Conservation (phyloP, 768 basidiomycete genomes). For the Cystofilobasidium ferigula region DNA sequence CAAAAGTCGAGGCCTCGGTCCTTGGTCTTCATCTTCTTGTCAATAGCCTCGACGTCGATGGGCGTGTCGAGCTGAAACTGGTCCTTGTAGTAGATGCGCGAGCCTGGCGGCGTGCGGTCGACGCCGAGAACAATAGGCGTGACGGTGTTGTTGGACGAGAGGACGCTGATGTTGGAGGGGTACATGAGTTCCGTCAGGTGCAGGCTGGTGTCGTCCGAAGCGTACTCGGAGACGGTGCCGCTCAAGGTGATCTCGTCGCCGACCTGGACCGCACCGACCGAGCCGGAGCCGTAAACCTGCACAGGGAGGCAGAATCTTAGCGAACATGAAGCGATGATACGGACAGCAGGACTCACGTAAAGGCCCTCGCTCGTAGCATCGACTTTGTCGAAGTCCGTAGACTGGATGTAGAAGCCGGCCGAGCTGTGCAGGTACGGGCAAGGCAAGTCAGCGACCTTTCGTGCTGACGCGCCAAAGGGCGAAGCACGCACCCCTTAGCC, state of each 20-base stretch:
- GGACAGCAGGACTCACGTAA: background rate
- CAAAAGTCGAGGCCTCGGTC: slow-evolving; percentile 54
- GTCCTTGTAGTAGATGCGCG: slow-evolving; percentile 9
- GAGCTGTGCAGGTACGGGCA: background rate
- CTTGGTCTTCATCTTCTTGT: slow-evolving; percentile 38
- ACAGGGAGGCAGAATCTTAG: background rate
- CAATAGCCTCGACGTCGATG: slow-evolving; percentile 6
- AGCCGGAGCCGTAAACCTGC: background rate
- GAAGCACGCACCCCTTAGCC: slow-evolving; percentile 8
- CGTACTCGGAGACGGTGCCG: slow-evolving; percentile 1
- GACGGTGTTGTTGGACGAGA: background rate
- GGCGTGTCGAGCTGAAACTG: slow-evolving; percentile 4
- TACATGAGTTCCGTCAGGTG: slow-evolving; percentile 10
- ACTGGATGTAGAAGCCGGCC: slow-evolving; percentile 13
- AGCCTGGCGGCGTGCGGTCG: slow-evolving; percentile 3
- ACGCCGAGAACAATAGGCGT: slow-evolving; percentile 5
- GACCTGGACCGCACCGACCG: background rate
- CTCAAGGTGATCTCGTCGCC: slow-evolving; percentile 8
- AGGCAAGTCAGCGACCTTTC: background rate
- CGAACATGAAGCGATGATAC: background rate
- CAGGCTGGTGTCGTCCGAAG: slow-evolving; percentile 3
- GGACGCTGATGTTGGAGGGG: slow-evolving; percentile 1
- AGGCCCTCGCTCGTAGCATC: slow-evolving; percentile 9
- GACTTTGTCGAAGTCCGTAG: background rate
- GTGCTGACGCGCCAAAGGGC: background rate